Base-by-base conservation (phyloP, 805 yeast genomes). In the Tetrapisispora phaffii region DNA sequence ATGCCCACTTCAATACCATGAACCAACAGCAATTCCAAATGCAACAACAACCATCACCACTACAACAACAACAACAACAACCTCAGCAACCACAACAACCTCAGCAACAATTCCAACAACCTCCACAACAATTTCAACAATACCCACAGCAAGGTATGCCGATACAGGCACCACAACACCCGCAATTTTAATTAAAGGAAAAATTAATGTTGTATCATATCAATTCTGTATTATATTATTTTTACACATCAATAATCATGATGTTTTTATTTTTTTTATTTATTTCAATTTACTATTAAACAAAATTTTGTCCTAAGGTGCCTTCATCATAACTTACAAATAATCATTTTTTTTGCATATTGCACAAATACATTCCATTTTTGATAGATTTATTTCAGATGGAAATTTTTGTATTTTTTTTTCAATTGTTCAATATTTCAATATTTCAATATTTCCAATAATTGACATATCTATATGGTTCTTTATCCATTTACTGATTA, bases 381-480 rank as follows among this genome's bases (percentile, higher is more conserved):
- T 38, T 38, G 41, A 26, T 38, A 26, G 33, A 38, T 19, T 26
- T 38, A 38, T 38, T 38, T 38, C 41, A 38, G 44, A 22, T 41
- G 37, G 23, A 13, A 24, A 17, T 34, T 10, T 23, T 28, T 34
- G 32, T 21, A 20, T 34, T 34, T 34, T 34, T 24, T 20, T 17
- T 16, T 17, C 22, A n/a, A 17, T 21, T 41, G 28, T 34, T 41
- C 39, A 34, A n/a, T 15, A 16, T 12, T 34, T 41, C 39, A 34
- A n/a, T 15, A 16, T 12, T 13, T 19, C 9, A 21, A 24, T 19
- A 23, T 26, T 34, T 41, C 8, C 7, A n/a, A 15, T 29, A 13
- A 32, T 34, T 32, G 24, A 13, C 35, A 34, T 26, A n/a, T 23
- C 35, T 34, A 38, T 38, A 38, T 38, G 41, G 41, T 38, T 38